Evolutionary conservation across 768 basidiomycete species (phyloP).

Genomic region (Kwoniella botswanensis): DNA sequence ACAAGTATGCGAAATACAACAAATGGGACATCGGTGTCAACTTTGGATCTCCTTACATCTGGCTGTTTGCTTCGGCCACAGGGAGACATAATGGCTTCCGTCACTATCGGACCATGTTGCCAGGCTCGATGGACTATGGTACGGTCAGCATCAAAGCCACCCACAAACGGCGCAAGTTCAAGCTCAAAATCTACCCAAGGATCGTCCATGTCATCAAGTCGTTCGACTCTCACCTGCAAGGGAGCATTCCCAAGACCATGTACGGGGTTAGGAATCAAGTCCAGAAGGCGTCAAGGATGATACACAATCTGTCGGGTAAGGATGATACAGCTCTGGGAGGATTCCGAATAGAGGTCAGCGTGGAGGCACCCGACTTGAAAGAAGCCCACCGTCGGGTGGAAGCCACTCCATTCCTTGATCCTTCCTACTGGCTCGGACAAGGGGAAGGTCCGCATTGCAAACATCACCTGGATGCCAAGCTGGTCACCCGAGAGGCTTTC

Average conservation of each 20-base stretch:
- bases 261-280: constrained; percentile 12
- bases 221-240: constrained; percentile 37
- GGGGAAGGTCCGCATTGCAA: constrained; percentile 1
- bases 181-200: constrained; percentile 36
- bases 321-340: constrained; percentile 22
- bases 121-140: too few species aligned
- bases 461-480: not conserved
- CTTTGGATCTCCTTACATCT: too few species aligned
- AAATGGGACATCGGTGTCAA: too few species aligned
- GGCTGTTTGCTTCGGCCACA: too few species aligned
- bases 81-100: too few species aligned
- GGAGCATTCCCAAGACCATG: constrained; percentile 23
- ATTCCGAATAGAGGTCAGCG: constrained; percentile 38
- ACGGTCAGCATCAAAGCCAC: constrained; percentile 6
- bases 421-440: constrained; percentile 20
- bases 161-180: constrained; percentile 6
- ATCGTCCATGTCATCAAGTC: constrained; percentile 42
- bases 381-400: constrained; percentile 4
- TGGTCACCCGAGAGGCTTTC: constrained; percentile 19
- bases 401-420: constrained; percentile 28
- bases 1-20: too few species aligned
- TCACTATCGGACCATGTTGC: too few species aligned
- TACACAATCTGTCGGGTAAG: constrained; percentile 23
- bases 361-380: constrained; percentile 12
- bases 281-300: constrained; percentile 16